Base-by-base conservation (phyloP, 177 flowering plant species). In the Vitis hybrid region DNA sequence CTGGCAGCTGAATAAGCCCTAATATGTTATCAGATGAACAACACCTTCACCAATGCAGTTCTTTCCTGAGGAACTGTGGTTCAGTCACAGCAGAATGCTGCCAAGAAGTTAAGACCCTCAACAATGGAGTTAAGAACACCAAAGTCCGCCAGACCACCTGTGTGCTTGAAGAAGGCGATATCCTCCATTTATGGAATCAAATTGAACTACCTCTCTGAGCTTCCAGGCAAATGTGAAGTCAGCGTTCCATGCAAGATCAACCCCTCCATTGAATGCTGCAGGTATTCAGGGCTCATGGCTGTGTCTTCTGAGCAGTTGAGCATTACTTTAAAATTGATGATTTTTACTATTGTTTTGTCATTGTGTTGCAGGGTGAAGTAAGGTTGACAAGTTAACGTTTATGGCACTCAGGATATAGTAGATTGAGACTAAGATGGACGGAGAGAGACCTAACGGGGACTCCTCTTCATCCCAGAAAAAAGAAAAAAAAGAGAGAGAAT, bases 141-240 rank as follows among this genome's bases (percentile, higher is more conserved):
- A n/a, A 60, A 12, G 84, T 76, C 62, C 79, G 77, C 33, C 71
- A 54, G 18, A 22, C 60, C 8, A 75, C 65, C 3, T 81, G 81
- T 68, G 28, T 78, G 83, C 79, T 2, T 78, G 50, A 64, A 77
- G 22, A 0, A 15, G 18, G 50, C 64, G n/a, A 68, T 73, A 2
- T 44, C 17, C 7, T 1, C 44, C 11, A 14, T 73, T 6, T 6
- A 65, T 15, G 72, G 71, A 8, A 14, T 75, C 22, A 73, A 78
- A 2, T 60, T 7, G 3, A 17, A 13, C 44, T 11, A 9, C 7
- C 70, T 65, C 1, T 70, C 69, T 12, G 72, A 22, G 0, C 77
- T 82, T 4, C 84, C 84, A 3, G 64, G 56, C 59, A 58, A 65
- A 56, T 82, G 84, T 50, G 74, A 79, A 0, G 77, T 82, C 60